Percentiles rank a stretch among this genome's conserved stretches.
Conservation (phyloP, 306 rosid species). For the Neltuma alba region DNA sequence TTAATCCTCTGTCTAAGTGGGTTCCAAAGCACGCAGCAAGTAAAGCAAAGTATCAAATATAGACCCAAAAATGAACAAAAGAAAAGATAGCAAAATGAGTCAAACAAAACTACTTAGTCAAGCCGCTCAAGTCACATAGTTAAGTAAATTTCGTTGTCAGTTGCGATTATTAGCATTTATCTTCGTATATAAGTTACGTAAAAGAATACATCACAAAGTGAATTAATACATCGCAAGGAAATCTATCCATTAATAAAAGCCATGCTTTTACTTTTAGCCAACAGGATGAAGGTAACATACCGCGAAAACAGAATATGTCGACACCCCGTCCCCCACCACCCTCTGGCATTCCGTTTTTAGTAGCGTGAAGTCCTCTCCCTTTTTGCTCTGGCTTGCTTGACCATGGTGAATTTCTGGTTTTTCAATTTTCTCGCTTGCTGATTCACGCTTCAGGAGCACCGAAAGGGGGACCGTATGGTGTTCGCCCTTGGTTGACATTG, state of each 20-base stretch:
- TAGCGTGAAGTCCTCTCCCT: constrained; percentile 91
- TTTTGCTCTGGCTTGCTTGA: constrained; percentile 91
- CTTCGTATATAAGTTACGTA: neutral
- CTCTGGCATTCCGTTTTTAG: constrained; percentile 88
- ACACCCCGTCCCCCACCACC: constrained; percentile 88
- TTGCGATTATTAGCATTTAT: constrained; percentile 2
- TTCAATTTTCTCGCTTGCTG: constrained; percentile 87
- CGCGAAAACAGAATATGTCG: constrained; percentile 90
- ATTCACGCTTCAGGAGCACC: constrained; percentile 89
- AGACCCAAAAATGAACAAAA: constrained; percentile 5
- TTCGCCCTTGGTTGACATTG: constrained; percentile 77
- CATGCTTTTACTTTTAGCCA: neutral
- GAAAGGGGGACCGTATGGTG: constrained; percentile 92
- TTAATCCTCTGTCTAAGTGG: constrained; percentile 14
- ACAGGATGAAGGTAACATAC: constrained; percentile 44
- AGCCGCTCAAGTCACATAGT: neutral
- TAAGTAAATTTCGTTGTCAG: constrained; percentile 7
- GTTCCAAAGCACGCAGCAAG: neutral
- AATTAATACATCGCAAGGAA: neutral
- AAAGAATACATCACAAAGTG: neutral
- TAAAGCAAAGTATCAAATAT: constrained; percentile 9
- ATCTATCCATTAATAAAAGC: neutral
- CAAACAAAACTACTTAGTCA: constrained; percentile 21
- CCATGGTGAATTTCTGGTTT: constrained; percentile 84
- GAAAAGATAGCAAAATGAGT: constrained; percentile 5